phyloP scores from a whole-genome alignment of 305 asterid genomes.

The Petunia hybrid region DNA sequence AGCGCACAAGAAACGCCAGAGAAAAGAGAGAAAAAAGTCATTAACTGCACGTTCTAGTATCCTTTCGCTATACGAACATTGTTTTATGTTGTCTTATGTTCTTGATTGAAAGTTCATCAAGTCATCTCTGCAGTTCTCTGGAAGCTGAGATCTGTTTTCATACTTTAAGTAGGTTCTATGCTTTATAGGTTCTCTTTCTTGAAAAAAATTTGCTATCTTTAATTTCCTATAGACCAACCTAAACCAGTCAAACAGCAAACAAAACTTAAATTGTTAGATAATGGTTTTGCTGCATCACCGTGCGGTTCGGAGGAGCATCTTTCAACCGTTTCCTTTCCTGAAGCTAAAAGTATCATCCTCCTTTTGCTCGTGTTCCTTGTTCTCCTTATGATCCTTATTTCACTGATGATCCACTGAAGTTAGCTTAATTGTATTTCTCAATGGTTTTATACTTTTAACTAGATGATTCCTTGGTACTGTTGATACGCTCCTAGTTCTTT shows the following conservation, averaged over 20 bases:
- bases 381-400: slow-evolving; percentile 21
- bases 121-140: slow-evolving; percentile 21
- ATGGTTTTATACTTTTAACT: slow-evolving; percentile 9
- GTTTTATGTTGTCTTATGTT: slow-evolving; percentile 14
- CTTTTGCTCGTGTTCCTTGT: slow-evolving; percentile 30
- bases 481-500: neutral
- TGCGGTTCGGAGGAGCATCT: slow-evolving; percentile 49
- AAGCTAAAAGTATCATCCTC: slow-evolving; percentile 55
- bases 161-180: slow-evolving; percentile 18
- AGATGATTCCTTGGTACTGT: neutral
- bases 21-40: slow-evolving; percentile 77
- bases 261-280: slow-evolving; percentile 47
- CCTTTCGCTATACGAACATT: slow-evolving; percentile 51
- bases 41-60: slow-evolving; percentile 65
- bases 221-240: slow-evolving; percentile 65
- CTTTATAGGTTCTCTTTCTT: slow-evolving; percentile 23
- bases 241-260: slow-evolving; percentile 52
- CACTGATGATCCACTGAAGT: slow-evolving; percentile 7
- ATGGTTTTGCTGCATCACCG: slow-evolving; percentile 54
- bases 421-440: slow-evolving; percentile 14
- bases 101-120: slow-evolving; percentile 18
- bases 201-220: slow-evolving; percentile 48
- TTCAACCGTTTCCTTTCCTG: slow-evolving; percentile 47
- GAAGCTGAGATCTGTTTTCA: neutral
- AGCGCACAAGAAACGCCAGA: slow-evolving; percentile 67